These are phyloP conservation scores for Scedosporium aurantiacum DNA, from an alignment of 2,329 filamentous ascomycete species.

Conservation along the genomic window DNA sequence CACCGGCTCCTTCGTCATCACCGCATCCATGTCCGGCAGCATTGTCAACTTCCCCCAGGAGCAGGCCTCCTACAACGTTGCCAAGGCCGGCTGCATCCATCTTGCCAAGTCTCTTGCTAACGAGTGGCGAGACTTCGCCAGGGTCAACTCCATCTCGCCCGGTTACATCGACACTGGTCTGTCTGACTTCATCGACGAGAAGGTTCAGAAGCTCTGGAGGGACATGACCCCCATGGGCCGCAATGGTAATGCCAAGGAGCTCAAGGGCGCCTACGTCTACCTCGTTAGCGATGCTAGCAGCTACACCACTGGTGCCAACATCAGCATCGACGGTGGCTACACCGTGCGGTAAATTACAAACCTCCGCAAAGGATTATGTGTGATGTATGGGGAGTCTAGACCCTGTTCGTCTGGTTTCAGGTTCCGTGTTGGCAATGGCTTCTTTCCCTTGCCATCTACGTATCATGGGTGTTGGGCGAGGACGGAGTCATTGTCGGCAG, in stretches of 20 bases:
- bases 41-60: conserved; percentile 69
- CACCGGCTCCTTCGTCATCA: conserved; percentile 66
- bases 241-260: conserved; percentile 60
- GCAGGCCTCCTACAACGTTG: conserved; percentile 63
- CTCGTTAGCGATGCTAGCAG: conserved; percentile 72
- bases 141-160: conserved; percentile 61
- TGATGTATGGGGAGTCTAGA: no score
- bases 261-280: conserved; percentile 77
- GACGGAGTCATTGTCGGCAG: no score
- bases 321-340: conserved; percentile 70
- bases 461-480: no score
- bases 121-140: conserved; percentile 66
- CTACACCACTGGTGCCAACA: conserved; percentile 66
- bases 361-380: no score
- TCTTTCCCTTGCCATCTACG: no score
- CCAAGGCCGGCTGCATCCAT: conserved; percentile 54
- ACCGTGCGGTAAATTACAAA: conserved; percentile 29
- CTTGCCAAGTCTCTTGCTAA: conserved; percentile 51
- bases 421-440: no score
- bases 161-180: conserved; percentile 70
- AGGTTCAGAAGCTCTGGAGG: conserved; percentile 4
- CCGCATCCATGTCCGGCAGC: conserved; percentile 67
- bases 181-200: conserved; percentile 6
- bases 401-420: no score
- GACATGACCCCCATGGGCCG: conserved; percentile 37